Conservation (phyloP, 148 eudicot species). For the Chenopodium suecicum region DNA sequence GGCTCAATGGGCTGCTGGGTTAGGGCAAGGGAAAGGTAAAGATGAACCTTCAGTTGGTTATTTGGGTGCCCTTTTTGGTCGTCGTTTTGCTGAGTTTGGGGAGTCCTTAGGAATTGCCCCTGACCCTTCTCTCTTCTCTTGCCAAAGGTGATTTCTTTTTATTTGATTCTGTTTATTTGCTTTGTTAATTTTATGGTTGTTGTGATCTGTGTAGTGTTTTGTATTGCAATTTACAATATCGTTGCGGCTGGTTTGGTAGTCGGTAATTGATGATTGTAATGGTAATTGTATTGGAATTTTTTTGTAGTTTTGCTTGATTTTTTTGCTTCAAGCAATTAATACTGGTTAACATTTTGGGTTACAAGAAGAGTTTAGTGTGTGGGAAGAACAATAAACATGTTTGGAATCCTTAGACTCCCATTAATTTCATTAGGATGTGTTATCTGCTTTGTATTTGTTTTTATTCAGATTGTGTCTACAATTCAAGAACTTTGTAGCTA, state of each 20-base stretch:
- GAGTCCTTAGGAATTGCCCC: slow-evolving; percentile 51
- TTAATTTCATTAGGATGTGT: neutral
- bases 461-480: neutral
- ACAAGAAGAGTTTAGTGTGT: too few relatives aligned
- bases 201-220: neutral
- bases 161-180: neutral
- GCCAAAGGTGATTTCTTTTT: slow-evolving; percentile 55
- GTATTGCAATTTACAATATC: neutral
- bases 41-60: slow-evolving; percentile 31
- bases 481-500: neutral
- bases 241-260: neutral
- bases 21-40: slow-evolving; percentile 20
- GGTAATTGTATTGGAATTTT: neutral
- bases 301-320: neutral
- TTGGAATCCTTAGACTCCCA: neutral
- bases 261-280: neutral
- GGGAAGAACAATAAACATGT: neutral
- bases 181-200: neutral
- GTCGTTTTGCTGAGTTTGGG: slow-evolving; percentile 42
- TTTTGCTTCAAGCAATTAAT: neutral
- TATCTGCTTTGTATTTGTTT: neutral
- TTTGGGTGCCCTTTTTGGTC: slow-evolving; percentile 63
- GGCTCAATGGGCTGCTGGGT: slow-evolving; percentile 53
- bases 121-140: slow-evolving; percentile 55
- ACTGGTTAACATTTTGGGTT: neutral